phyloP scores from a whole-genome alignment of 352 stramenopile species.

The Globisporangium spinosum region DNA sequence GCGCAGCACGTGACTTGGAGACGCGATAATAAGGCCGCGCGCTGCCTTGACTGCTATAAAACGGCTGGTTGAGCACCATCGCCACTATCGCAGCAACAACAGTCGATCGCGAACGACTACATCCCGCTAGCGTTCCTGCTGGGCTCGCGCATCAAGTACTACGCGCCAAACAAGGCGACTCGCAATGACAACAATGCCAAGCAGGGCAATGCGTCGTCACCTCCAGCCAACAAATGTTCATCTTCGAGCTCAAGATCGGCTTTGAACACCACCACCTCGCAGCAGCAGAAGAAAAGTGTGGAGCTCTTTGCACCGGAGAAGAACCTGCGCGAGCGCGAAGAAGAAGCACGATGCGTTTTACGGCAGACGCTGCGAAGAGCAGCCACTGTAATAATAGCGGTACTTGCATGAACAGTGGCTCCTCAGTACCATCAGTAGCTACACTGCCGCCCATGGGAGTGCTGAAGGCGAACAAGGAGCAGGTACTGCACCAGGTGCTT shows the following conservation, averaged over 20 bases:
- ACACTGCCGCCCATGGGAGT: slow-evolving; percentile 11
- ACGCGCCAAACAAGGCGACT: slow-evolving; percentile 16
- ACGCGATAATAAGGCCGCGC: not conserved
- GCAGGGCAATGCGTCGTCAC: too few relatives aligned
- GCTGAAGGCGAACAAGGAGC: slow-evolving; percentile 3
- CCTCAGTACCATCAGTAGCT: not conserved
- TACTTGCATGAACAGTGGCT: not conserved
- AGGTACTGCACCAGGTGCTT: slow-evolving; percentile 11
- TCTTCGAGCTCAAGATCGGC: not conserved
- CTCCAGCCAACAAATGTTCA: not conserved
- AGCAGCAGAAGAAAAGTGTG: not conserved
- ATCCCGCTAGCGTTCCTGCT: slow-evolving; percentile 70
- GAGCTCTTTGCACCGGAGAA: slow-evolving; percentile 17
- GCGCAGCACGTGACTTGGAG: not conserved
- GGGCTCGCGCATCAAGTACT: slow-evolving; percentile 38
- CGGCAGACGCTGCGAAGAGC: slow-evolving; percentile 16
- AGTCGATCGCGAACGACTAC: slow-evolving; percentile 40
- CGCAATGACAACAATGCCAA: not conserved
- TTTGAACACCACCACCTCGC: not conserved
- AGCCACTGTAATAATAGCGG: not conserved
- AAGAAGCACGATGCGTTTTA: slow-evolving; percentile 34
- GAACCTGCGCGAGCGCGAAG: slow-evolving; percentile 32
- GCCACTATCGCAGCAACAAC: not conserved
- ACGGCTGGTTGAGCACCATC: not conserved
- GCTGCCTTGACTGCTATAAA: not conserved